phyloP scores from a whole-genome alignment of 2,329 filamentous ascomycete species.

The Triangularia verruculosa region DNA sequence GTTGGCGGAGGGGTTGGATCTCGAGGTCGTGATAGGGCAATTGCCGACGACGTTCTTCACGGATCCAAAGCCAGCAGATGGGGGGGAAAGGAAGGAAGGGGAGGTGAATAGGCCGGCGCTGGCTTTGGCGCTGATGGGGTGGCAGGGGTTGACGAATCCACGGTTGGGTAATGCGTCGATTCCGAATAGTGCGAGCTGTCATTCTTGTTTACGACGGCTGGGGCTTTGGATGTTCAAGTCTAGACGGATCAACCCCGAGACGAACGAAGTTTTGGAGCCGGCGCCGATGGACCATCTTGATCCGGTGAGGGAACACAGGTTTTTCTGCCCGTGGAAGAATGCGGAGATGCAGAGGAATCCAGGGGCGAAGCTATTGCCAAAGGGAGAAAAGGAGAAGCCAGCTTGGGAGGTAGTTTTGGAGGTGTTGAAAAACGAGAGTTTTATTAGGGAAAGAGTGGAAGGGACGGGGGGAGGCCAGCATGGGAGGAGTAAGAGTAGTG shows the following conservation, averaged over 20 bases:
- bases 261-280: conserved; percentile 51
- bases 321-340: conserved; percentile 81
- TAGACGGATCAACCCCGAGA: conserved; percentile 59
- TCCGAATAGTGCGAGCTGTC: conserved; percentile 73
- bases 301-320: conserved; percentile 69
- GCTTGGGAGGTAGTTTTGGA: conserved; percentile 56
- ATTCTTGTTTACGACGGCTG: conserved; percentile 81
- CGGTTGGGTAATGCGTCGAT: conserved; percentile 48
- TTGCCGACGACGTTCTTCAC: conserved; percentile 56
- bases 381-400: conserved; percentile 37
- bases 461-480: background rate
- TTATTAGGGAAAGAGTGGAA: conserved; percentile 41
- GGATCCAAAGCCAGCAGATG: conserved; percentile 36
- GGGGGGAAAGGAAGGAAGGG: conserved; percentile 26
- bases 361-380: conserved; percentile 25
- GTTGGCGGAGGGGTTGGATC: conserved; percentile 50
- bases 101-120: conserved; percentile 61
- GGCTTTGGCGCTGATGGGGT: conserved; percentile 68
- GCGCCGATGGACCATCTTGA: conserved; percentile 67
- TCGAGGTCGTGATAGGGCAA: conserved; percentile 49
- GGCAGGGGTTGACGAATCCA: conserved; percentile 62
- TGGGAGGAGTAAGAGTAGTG: background rate
- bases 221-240: conserved; percentile 93
- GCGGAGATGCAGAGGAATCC: conserved; percentile 56
- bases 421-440: conserved; percentile 57